Conservation (phyloP, 495 filamentous ascomycete species). For the Penicillium coprophilum region DNA sequence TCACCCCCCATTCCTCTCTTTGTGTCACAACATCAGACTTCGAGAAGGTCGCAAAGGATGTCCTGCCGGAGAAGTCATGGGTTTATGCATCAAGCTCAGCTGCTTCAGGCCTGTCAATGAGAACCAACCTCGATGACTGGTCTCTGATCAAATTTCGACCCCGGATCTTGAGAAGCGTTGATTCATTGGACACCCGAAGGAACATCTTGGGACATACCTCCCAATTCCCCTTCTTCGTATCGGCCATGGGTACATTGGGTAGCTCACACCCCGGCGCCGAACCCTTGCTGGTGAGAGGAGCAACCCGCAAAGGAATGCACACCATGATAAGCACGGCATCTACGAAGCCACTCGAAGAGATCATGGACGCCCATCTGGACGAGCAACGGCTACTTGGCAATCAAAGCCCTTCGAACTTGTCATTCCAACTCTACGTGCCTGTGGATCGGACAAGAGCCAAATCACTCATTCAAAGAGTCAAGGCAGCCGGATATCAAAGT, state of each 20-base stretch:
- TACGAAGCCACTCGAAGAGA: slow-evolving; percentile 19
- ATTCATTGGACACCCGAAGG: slow-evolving; percentile 18
- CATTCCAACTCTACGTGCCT: slow-evolving; percentile 22
- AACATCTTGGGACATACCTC: slow-evolving; percentile 15
- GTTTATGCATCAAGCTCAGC: slow-evolving; percentile 26
- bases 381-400: slow-evolving; percentile 14
- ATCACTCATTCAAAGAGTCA: slow-evolving; percentile 20
- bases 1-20: slow-evolving; percentile 9
- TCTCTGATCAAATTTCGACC: slow-evolving; percentile 26
- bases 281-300: slow-evolving; percentile 18
- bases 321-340: slow-evolving; percentile 22
- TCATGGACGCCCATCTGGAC: slow-evolving; percentile 23
- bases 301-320: slow-evolving; percentile 21
- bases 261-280: slow-evolving; percentile 21
- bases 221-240: slow-evolving; percentile 22
- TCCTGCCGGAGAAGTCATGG: slow-evolving; percentile 25
- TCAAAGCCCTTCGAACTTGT: slow-evolving; percentile 17
- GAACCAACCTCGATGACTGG: slow-evolving; percentile 26
- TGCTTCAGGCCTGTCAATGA: slow-evolving; percentile 18
- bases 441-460: slow-evolving; percentile 18
- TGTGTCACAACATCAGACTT: slow-evolving; percentile 21
- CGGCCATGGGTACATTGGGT: slow-evolving; percentile 23
- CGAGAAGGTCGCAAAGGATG: slow-evolving; percentile 18
- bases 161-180: slow-evolving; percentile 23
- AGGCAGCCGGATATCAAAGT: slow-evolving; percentile 23